Percentiles rank a stretch among this genome's conserved stretches.
Conservation (phyloP, 2,329 filamentous ascomycete species). For the Trichoderma atrobrunneum region DNA sequence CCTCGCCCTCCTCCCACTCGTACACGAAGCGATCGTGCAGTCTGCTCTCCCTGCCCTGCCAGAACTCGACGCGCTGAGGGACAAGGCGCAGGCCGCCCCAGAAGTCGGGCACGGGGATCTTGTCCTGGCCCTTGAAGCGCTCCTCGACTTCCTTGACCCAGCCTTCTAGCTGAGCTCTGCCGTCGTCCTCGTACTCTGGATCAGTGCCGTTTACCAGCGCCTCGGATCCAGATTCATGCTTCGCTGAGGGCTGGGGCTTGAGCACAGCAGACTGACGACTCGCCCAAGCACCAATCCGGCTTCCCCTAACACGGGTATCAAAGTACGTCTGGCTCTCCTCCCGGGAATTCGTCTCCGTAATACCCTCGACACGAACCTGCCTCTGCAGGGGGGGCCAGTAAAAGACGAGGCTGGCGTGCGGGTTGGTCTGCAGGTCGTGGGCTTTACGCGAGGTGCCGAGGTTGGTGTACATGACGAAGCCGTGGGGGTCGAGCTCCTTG, state of each 20-base stretch:
- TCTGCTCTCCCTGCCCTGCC: conserved; percentile 85
- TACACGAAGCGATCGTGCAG: conserved; percentile 94
- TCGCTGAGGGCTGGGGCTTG: conserved; percentile 33
- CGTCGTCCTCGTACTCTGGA: conserved; percentile 51
- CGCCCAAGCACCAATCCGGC: conserved; percentile 87
- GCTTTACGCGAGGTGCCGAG: conserved; percentile 74
- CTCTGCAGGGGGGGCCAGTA: conserved; percentile 85
- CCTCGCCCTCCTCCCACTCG: conserved; percentile 52
- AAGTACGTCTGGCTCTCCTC: conserved; percentile 73
- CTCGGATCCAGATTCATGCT: neutral
- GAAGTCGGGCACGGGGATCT: conserved; percentile 87
- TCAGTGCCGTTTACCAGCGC: neutral
- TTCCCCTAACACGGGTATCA: conserved; percentile 71
- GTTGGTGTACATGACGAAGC: conserved; percentile 93
- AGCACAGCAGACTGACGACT: conserved; percentile 83
- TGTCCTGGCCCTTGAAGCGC: conserved; percentile 69
- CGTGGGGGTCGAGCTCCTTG: conserved; percentile 80
- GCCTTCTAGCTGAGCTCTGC: conserved; percentile 69
- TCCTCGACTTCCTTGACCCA: conserved; percentile 75
- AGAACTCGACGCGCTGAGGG: conserved; percentile 89
- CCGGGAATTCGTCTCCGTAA: conserved; percentile 59
- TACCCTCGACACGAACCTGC: conserved; percentile 87
- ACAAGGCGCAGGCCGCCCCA: conserved; percentile 90
- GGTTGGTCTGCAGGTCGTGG: conserved; percentile 67
- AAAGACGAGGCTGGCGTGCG: conserved; percentile 80